Conservation (phyloP, 805 yeast species). For the Hermanozyma aechmeae region DNA sequence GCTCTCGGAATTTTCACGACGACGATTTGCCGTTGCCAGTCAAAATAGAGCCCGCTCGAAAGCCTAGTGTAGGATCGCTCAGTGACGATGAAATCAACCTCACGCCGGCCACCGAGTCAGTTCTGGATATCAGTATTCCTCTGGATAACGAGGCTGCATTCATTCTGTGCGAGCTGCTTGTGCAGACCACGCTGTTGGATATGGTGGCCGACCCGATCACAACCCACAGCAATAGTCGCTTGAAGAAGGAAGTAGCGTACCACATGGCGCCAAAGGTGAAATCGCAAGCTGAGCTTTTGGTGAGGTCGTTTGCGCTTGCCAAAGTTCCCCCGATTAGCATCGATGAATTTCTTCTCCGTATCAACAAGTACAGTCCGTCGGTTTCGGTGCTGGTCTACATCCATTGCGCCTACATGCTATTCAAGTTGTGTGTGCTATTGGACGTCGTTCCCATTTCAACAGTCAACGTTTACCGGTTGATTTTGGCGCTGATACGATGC, state of each 20-base stretch:
- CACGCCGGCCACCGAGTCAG: no score
- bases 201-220: slow-evolving; percentile 10
- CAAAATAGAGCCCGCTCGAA: slow-evolving; percentile 1
- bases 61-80: no score
- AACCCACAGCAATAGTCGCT: slow-evolving; percentile 8
- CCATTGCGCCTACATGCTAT: slow-evolving; percentile 30
- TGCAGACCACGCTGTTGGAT: slow-evolving; percentile 8
- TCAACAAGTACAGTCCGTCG: slow-evolving; percentile 30
- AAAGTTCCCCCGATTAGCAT: slow-evolving; percentile 26
- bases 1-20: slow-evolving; percentile 4
- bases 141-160: slow-evolving; percentile 1
- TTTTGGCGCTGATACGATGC: slow-evolving; percentile 29
- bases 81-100: no score
- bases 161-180: slow-evolving; percentile 16
- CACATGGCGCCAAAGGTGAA: slow-evolving; percentile 9
- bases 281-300: slow-evolving; percentile 18
- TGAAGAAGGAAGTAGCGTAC: slow-evolving; percentile 14
- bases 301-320: slow-evolving; percentile 23
- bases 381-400: slow-evolving; percentile 30
- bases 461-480: slow-evolving; percentile 29
- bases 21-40: slow-evolving; percentile 4
- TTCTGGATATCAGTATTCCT: background rate
- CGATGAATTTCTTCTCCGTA: slow-evolving; percentile 25
- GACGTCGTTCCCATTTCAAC: slow-evolving; percentile 23
- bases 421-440: slow-evolving; percentile 23